phyloP scores from a whole-genome alignment of 2,329 filamentous ascomycete genomes.

The Aspergillus piperis region DNA sequence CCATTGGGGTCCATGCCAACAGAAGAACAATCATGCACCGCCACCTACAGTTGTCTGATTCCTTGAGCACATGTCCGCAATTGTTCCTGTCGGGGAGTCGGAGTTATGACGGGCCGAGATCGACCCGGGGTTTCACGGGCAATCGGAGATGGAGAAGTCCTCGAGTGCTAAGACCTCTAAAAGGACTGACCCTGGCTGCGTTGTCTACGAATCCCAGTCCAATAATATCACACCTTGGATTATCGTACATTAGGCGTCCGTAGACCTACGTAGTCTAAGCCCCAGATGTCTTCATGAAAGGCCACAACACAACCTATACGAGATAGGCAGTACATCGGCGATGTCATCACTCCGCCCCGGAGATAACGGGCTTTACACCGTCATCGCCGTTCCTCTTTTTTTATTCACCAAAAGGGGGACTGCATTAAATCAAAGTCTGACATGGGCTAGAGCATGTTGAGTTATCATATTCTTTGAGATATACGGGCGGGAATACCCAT shows the following conservation, averaged over 20 bases:
- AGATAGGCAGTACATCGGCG: too few species aligned
- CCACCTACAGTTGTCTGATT: conserved; percentile 9
- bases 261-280: neutral
- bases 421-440: too few species aligned
- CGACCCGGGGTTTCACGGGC: too few species aligned
- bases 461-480: neutral
- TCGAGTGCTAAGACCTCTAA: too few species aligned
- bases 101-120: conserved; percentile 35
- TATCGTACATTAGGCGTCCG: neutral
- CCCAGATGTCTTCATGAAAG: neutral
- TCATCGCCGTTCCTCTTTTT: neutral
- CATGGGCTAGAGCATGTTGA: neutral
- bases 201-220: neutral
- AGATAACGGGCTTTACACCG: conserved; percentile 25
- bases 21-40: conserved; percentile 15
- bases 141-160: too few species aligned
- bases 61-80: conserved; percentile 17
- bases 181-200: neutral
- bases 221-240: neutral
- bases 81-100: conserved; percentile 22
- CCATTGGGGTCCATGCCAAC: conserved; percentile 43
- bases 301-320: neutral
- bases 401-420: too few species aligned
- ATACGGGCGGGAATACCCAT: neutral
- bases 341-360: conserved; percentile 15